Base-by-base conservation (phyloP, 2,329 filamentous ascomycete species). In the Fusarium sp. region DNA sequence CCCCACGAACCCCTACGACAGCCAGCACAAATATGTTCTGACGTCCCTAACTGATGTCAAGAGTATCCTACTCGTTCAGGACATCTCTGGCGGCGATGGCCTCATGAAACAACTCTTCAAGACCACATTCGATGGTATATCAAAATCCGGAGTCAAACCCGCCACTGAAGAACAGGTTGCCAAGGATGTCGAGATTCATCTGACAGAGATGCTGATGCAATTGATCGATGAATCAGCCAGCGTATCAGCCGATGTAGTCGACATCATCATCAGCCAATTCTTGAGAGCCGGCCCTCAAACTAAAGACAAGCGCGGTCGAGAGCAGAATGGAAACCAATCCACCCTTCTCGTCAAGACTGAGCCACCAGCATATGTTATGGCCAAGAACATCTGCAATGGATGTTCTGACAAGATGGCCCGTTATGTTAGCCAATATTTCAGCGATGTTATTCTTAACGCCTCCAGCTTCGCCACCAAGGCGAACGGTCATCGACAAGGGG, bases 251-350 rank as follows among this genome's bases (percentile, higher is more conserved):
- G 92, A 94, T 68, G 94, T 98, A 3, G 91, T 98, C 22, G 96
- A 99, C 81, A 91, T 96, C 33, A 95, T 99, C 76, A 94, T 99
- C 80, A 96, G 96, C 9, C 97, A 99, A 81, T 99, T 99, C 79
- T 86, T 99, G 65, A 91, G 97, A 76, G 95, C 95, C 4, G 95
- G 95, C 60, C 93, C 95, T 0, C 91, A 32, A 32, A 32, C 90
- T 0, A 89, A 88, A 17, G 86, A 91, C 50, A 87, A 86, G 70
- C 92, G 89, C 79, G 88, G 87, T 74, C 92, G 90, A 78, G 87
- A 90, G 35, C 80, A 91, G 11, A 94, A 95, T 79, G 90, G 91
- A 47, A 95, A 91, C 78, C 95, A 98, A 80, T 94, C 92, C 1
- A 98, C 94, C 0, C 87, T 98, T 20, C 86, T 94, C n/a, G 86